Base-by-base conservation (phyloP, 2,329 filamentous ascomycete genomes). In the Mollisia scopiformis region DNA sequence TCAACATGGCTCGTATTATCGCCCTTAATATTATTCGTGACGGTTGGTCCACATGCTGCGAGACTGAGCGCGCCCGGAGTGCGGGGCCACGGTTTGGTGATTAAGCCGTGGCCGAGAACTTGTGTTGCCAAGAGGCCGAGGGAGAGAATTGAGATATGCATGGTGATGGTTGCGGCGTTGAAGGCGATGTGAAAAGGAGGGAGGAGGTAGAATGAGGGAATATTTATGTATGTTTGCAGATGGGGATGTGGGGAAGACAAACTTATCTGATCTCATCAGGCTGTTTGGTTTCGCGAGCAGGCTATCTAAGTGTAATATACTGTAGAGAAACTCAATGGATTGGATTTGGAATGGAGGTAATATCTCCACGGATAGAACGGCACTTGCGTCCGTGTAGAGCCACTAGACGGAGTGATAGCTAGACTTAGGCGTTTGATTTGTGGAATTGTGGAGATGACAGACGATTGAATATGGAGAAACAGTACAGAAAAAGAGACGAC, bases 21-120 rank as follows among this genome's bases (percentile, higher is more conserved):
- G 35, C 52, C 61, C 51, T 62, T 65, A 55, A 69, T 64, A 37
- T 64, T 65, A 25, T 73, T 74, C 60, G 74, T 74, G 61, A 77
- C 75, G 25, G 72, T 68, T 4, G 79, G 71, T 8, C 80, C 80
- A 52, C 80, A 82, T n/a, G 77, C 75, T 6, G 74, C 66, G 46
- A 73, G 73, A 73, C 75, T 80, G 47, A 77, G 77, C 0, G 74
- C 61, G 2, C 79, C 80, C 19, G 75, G 70, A 37, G 71, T 62
- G 27, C 80, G 78, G 19, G 77, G 68, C 0, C 72, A 55, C 6
- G 80, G 80, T 7, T 68, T 74, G 28, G 71, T 74, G 71, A 81
- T 74, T 69, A 77, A 76, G 58, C 79, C 79, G 62, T 82, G 80
- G 41, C 75, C 78, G 30, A 75, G 27, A 39, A 59, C 35, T 14